Conservation (phyloP, 2,329 filamentous ascomycete species). For the Diaporthe australafricana region DNA sequence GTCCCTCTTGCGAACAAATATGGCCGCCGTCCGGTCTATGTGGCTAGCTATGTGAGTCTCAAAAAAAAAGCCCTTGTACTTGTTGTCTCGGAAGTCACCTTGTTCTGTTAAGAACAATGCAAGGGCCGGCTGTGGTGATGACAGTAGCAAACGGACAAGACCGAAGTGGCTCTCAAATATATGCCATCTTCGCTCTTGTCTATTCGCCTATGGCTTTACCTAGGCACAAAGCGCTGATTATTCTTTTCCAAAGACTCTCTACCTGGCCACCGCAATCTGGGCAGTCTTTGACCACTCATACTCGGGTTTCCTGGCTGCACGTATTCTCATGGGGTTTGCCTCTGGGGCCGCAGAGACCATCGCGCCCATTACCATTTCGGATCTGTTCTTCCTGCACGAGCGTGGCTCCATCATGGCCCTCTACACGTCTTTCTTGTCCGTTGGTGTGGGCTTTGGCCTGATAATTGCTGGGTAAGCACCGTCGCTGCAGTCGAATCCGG, state of each 20-base stretch:
- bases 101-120: background rate
- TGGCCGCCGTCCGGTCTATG: slow-evolving; percentile 56
- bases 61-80: no score
- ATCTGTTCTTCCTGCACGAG: slow-evolving; percentile 69
- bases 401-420: slow-evolving; percentile 62
- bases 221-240: background rate
- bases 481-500: background rate
- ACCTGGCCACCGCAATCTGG: slow-evolving; percentile 55
- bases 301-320: slow-evolving; percentile 55
- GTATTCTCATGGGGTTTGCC: slow-evolving; percentile 64
- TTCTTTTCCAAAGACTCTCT: slow-evolving; percentile 43
- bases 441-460: slow-evolving; percentile 56
- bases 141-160: background rate
- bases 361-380: slow-evolving; percentile 63
- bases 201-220: no score
- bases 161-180: background rate
- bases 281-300: slow-evolving; percentile 56
- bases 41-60: slow-evolving; percentile 52
- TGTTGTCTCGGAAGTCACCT: background rate
- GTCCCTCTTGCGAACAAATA: slow-evolving; percentile 59
- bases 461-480: slow-evolving; percentile 53
- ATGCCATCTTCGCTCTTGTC: background rate
- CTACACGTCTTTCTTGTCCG: slow-evolving; percentile 54
- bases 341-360: slow-evolving; percentile 65
- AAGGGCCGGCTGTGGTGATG: no score